Conservation (phyloP, 768 basidiomycete genomes). For the Boletus rex-veris region DNA sequence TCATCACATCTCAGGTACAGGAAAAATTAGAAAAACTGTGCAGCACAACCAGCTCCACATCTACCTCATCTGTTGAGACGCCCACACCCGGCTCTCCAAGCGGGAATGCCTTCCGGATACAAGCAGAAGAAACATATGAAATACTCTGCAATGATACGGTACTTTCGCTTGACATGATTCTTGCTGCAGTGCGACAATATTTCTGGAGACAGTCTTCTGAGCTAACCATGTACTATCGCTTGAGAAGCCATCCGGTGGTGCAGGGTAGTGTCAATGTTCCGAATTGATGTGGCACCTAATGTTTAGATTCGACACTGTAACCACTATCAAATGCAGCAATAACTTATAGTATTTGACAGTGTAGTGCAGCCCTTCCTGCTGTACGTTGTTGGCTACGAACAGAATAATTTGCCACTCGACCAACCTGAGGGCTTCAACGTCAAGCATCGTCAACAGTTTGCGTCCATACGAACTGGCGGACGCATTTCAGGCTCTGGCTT, state of each 20-base stretch:
- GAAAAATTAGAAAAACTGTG: slow-evolving; percentile 73
- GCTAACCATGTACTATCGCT: slow-evolving; percentile 73
- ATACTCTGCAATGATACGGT: slow-evolving; percentile 84
- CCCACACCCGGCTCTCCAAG: slow-evolving; percentile 33
- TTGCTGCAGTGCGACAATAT: slow-evolving; percentile 87
- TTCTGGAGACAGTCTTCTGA: slow-evolving; percentile 79
- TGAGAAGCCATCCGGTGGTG: slow-evolving; percentile 27
- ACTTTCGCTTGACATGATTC: slow-evolving; percentile 81
- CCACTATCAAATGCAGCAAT: background rate
- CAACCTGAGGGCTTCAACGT: background rate
- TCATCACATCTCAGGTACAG: slow-evolving; percentile 54
- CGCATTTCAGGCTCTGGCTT: no score
- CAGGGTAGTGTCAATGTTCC: slow-evolving; percentile 3
- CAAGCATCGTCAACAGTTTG: background rate
- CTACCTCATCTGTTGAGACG: slow-evolving; percentile 36
- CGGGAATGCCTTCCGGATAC: slow-evolving; percentile 20
- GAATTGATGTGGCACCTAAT: background rate
- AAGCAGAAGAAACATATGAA: slow-evolving; percentile 75
- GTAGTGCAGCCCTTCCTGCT: background rate
- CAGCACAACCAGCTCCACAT: slow-evolving; percentile 29
- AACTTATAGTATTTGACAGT: slow-evolving; percentile 24
- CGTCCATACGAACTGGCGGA: no score
- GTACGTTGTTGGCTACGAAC: background rate
- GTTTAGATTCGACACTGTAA: background rate
- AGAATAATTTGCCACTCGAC: background rate